Base-by-base conservation (phyloP, 1,139 yeast genomes). In the Pichia sp. region DNA sequence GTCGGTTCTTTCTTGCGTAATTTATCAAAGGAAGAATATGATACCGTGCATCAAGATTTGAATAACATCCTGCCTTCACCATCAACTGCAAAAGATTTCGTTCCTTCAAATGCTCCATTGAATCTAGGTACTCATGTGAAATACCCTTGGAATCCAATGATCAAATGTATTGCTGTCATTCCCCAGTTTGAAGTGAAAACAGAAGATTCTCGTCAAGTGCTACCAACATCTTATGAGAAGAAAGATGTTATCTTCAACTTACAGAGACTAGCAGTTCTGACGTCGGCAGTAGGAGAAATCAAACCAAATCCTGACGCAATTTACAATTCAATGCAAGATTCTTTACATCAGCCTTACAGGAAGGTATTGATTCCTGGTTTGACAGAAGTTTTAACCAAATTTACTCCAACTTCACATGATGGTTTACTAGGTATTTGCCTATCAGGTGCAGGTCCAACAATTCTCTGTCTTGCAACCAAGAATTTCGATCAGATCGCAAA, bases 381-480 rank as follows among this genome's bases (percentile, higher is more conserved):
- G 44, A 71, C 81, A 6, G 86, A 84, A 49, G 88, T 91, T 33
- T 71, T 91, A 53, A 67, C 77, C n/a, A 72, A 83, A 14, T 79
- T 89, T 41, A 85, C 93, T 1, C 97, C 97, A 28, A 71, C 74
- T 31, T 69, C 84, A 4, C 84, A 84, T 59, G 81, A 81, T 1
- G 96, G 96, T 2, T 71, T 89, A 36, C 71, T 93, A 50, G 98
- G 98, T 39, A 86, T 91, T 53, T 91, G 98, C 62, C 71, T 91
- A 43, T 84, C 95, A 17, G 98, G 98, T 40, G 98, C 98, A 5
- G 98, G 98, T 1, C 98, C 98, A 41, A 91, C 98, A 18, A 89
- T 91, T 43, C 69, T 91, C 53, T 95, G 96, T 41, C 72, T 91
- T 50, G 98, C 98, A 11, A 88, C 96, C 5, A 82, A 75, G 15